Base-by-base conservation (phyloP, 768 basidiomycete genomes). In the Leccinum olivaceopallidum region DNA sequence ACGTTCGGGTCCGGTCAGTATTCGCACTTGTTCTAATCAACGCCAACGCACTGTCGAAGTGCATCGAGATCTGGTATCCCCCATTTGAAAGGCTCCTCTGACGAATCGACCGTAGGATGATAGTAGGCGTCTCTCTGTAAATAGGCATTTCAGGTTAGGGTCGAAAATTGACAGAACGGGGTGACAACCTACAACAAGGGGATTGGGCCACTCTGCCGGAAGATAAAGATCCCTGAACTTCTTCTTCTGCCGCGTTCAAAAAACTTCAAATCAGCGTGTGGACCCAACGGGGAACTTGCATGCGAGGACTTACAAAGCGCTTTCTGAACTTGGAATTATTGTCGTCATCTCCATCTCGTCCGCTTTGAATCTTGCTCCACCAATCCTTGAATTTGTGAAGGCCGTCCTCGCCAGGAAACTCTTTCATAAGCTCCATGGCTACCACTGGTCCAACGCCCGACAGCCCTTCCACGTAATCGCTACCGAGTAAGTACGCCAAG, bases 51-150 rank as follows among this genome's bases (percentile, higher is more conserved):
- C 93, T 81, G 75, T 63, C 95, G 86, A 57, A 99, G 83, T 3
- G 89, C 95, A 69, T 97, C 94, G 2, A 99, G 84, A 71, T 98
- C 97, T n/a, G 95, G 94, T 63, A 95, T 78, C 5, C 93, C 95
- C 96, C 96, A 99, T 67, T 94, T 92, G 73, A 99, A 98, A 0
- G 91, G 88, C 63, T 98, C 95, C 58, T 94, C 88, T 1, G 94
- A 96, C 42, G 85, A 84, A 70, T 98, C 95, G 7, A 96, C 90
- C 0, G 88, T 84, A 0, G 96, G 96, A 69, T 94, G 86, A 69
- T 91, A 90, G 74, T 99, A 99, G 9, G 94, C 96, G 60, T 96
- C 93, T 60, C 90, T 80, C 94, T 97, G 69, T 18, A 34, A 44
- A 59, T 52, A 39, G 56, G 30, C 52, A 39, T 42, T 20, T 26